These are phyloP conservation scores for Plantago rigida DNA, from an alignment of 305 asterid genomes.

Conservation along the genomic window DNA sequence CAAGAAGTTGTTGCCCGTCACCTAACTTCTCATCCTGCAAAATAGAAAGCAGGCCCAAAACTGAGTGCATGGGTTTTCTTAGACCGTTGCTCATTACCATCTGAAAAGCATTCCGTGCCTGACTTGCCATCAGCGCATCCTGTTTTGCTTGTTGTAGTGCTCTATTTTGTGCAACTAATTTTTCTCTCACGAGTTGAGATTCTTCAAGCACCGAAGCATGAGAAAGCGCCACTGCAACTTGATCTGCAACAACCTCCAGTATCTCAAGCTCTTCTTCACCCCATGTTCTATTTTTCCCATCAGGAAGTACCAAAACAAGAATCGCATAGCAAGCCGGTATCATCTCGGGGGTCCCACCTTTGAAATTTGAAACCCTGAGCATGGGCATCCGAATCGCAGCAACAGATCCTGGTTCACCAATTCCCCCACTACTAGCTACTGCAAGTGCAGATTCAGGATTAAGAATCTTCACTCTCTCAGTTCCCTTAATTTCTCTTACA, in stretches of 20 bases:
- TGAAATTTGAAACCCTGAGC: slow-evolving; percentile 78
- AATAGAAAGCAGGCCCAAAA: slow-evolving; percentile 67
- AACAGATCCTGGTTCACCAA: slow-evolving; percentile 55
- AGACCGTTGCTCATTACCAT: slow-evolving; percentile 83
- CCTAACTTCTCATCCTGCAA: slow-evolving; percentile 61
- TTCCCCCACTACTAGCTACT: slow-evolving; percentile 55
- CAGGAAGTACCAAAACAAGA: slow-evolving; percentile 80
- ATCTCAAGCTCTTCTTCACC: slow-evolving; percentile 67
- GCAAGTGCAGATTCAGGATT: slow-evolving; percentile 58
- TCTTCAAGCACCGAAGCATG: slow-evolving; percentile 96
- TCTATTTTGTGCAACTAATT: slow-evolving; percentile 69
- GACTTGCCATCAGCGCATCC: slow-evolving; percentile 82
- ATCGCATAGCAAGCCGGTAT: slow-evolving; percentile 77
- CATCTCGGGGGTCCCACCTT: slow-evolving; percentile 93
- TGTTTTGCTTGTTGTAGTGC: slow-evolving; percentile 74
- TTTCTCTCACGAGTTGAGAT: slow-evolving; percentile 78
- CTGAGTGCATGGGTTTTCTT: slow-evolving; percentile 96
- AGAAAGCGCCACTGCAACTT: slow-evolving; percentile 94
- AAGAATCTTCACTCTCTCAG: slow-evolving; percentile 57
- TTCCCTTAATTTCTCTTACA: slow-evolving; percentile 56
- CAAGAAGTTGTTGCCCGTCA: slow-evolving; percentile 56
- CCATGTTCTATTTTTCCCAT: slow-evolving; percentile 59
- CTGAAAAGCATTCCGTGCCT: slow-evolving; percentile 76
- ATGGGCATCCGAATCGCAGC: slow-evolving; percentile 96
- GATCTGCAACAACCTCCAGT: slow-evolving; percentile 87